phyloP scores from a whole-genome alignment of 1,139 yeast genomes.

The Groenewaldozyma auringiensis region DNA sequence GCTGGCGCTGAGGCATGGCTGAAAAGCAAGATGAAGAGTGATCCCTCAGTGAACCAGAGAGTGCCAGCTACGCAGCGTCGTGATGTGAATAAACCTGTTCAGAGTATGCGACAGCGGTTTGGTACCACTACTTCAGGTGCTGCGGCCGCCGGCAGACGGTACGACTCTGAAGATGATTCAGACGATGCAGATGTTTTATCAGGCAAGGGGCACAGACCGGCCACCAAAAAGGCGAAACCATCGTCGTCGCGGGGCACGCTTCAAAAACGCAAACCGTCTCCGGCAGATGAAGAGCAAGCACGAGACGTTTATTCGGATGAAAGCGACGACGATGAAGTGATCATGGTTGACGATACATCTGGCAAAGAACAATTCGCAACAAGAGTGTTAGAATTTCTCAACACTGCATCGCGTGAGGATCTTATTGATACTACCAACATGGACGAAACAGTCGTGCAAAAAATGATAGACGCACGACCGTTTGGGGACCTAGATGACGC shows the following conservation, averaged over 20 bases:
- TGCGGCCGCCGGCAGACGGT: conserved; percentile 7
- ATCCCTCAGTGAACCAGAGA: conserved; percentile 9
- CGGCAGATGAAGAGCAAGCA: neutral
- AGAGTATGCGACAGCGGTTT: conserved; percentile 34
- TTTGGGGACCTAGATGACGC: conserved; percentile 51
- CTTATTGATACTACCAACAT: conserved; percentile 73
- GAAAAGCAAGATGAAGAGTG: neutral
- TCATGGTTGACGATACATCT: conserved; percentile 39
- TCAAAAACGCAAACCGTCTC: conserved; percentile 3
- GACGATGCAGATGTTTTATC: conserved; percentile 31
- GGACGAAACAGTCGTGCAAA: conserved; percentile 57
- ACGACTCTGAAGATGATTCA: conserved; percentile 21
- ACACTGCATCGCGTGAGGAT: conserved; percentile 67
- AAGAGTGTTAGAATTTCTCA: conserved; percentile 68
- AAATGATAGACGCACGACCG: conserved; percentile 61
- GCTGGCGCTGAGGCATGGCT: conserved; percentile 33
- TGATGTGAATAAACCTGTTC: conserved; percentile 26
- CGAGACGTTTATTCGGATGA: conserved; percentile 11
- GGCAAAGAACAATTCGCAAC: conserved; percentile 48
- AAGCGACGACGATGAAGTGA: conserved; percentile 31
- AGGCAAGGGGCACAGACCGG: conserved; percentile 36
- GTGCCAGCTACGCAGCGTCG: conserved; percentile 20
- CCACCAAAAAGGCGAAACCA: conserved; percentile 5
- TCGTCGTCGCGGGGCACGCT: conserved; percentile 12
- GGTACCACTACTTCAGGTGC: conserved; percentile 6